Evolutionary conservation across 2,329 filamentous ascomycete genomes (phyloP).

Genomic region (Phoma sp.): DNA sequence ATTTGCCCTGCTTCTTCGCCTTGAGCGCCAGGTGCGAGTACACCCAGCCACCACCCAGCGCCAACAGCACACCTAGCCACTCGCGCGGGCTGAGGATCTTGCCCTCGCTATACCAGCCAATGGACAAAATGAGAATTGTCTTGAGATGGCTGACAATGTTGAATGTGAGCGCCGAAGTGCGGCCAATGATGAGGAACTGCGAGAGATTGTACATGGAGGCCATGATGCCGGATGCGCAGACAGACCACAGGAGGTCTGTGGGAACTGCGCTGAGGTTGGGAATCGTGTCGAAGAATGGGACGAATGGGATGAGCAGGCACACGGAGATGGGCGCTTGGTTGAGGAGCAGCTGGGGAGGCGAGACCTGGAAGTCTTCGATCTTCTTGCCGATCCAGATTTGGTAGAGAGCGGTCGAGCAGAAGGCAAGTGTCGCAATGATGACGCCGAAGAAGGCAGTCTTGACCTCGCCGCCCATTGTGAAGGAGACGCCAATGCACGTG

Average conservation of each 20-base stretch:
- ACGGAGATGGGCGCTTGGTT: constrained; percentile 57
- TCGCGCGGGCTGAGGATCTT: constrained; percentile 50
- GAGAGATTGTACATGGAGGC: constrained; percentile 51
- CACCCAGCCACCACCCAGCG: constrained; percentile 54
- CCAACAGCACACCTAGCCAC: constrained; percentile 52
- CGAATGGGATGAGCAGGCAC: constrained; percentile 51
- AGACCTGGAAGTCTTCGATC: constrained; percentile 54
- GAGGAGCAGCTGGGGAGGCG: constrained; percentile 53
- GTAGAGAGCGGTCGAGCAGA: constrained; percentile 55
- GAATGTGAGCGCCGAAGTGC: constrained; percentile 49
- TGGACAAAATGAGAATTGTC: constrained; percentile 55
- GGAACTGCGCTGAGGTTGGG: constrained; percentile 48
- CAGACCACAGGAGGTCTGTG: constrained; percentile 48
- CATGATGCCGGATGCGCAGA: constrained; percentile 52
- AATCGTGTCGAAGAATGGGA: constrained; percentile 53
- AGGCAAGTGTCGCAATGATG: constrained; percentile 52
- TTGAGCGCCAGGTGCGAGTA: constrained; percentile 53
- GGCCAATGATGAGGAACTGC: constrained; percentile 53
- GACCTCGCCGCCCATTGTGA: constrained; percentile 52
- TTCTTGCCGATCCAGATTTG: constrained; percentile 59
- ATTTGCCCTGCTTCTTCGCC: constrained; percentile 43
- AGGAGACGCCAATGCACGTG: constrained; percentile 53
- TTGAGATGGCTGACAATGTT: constrained; percentile 54
- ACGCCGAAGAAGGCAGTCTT: constrained; percentile 52
- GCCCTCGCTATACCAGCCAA: constrained; percentile 56